Evolutionary conservation across 495 filamentous ascomycete genomes (phyloP).

Genomic region (Tuber magnatum): DNA sequence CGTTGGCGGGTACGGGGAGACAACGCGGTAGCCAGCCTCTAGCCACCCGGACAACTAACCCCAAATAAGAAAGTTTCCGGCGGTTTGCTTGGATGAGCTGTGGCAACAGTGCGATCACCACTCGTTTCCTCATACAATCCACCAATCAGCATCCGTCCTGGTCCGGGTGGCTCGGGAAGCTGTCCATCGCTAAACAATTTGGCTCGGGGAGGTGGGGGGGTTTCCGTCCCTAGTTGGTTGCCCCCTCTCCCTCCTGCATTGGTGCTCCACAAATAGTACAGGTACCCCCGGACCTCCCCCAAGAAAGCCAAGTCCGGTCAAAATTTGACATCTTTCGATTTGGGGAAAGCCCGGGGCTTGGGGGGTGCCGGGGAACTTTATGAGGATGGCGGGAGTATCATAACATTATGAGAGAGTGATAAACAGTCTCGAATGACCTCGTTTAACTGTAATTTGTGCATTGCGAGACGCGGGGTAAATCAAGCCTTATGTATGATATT

Average conservation of each 20-base stretch:
- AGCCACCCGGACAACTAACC: neutral
- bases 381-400: neutral
- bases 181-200: neutral
- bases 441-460: neutral
- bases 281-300: neutral
- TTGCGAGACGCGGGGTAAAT: neutral
- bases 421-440: neutral
- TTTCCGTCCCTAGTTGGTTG: neutral
- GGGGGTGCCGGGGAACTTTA: neutral
- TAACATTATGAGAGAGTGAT: neutral
- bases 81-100: neutral
- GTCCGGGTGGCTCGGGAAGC: neutral
- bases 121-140: neutral
- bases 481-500: neutral
- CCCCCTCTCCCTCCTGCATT: neutral
- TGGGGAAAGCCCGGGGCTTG: neutral
- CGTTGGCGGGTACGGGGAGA: neutral
- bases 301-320: neutral
- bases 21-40: neutral
- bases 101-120: neutral
- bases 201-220: neutral
- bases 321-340: neutral
- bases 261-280: neutral
- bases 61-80: neutral
- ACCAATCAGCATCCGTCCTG: neutral